A percentile compares a stretch with the other conserved stretches of the same genome.
These are phyloP conservation scores for Ceratocystis lukuohia DNA, from an alignment of 2,329 filamentous ascomycete genomes.

Conservation along the genomic window DNA sequence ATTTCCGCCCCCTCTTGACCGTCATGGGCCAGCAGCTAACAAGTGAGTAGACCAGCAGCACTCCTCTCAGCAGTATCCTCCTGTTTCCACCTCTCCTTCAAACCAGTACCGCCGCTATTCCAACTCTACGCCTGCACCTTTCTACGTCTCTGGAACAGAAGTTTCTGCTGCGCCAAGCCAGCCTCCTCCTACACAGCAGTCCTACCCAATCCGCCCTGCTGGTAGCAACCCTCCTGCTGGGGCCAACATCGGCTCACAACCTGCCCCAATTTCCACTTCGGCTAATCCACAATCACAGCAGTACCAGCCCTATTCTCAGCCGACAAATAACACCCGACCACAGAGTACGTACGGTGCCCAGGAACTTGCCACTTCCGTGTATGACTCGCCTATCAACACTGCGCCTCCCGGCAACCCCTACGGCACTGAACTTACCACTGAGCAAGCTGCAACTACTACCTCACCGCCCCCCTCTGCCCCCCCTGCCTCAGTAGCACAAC, in stretches of 20 bases:
- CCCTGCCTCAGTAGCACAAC: not conserved
- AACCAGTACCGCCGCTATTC: constrained; percentile 44
- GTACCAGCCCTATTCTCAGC: constrained; percentile 36
- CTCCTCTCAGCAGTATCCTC: not conserved
- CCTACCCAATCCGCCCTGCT: constrained; percentile 35
- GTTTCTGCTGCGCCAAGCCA: constrained; percentile 30
- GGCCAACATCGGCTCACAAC: constrained; percentile 23
- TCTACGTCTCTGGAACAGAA: constrained; percentile 50
- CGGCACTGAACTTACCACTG: constrained; percentile 23
- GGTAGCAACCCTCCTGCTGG: constrained; percentile 24
- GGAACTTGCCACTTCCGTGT: constrained; percentile 64
- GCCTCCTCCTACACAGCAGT: constrained; percentile 28
- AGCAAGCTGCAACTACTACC: constrained; percentile 23
- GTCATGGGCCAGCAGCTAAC: not conserved
- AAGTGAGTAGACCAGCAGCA: constrained; percentile 30
- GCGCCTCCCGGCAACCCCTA: constrained; percentile 33
- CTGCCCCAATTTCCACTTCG: constrained; percentile 36
- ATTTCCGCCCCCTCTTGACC: not conserved
- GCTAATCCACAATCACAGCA: constrained; percentile 33
- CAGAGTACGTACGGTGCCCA: constrained; percentile 60
- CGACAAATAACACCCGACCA: constrained; percentile 40
- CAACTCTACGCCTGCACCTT: constrained; percentile 41
- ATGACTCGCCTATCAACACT: constrained; percentile 56
- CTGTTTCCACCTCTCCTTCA: constrained; percentile 33
- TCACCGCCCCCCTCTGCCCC: constrained; percentile 27